These are phyloP conservation scores for Hypoxylon sp. DNA, from an alignment of 2,329 filamentous ascomycete species.

Conservation along the genomic window DNA sequence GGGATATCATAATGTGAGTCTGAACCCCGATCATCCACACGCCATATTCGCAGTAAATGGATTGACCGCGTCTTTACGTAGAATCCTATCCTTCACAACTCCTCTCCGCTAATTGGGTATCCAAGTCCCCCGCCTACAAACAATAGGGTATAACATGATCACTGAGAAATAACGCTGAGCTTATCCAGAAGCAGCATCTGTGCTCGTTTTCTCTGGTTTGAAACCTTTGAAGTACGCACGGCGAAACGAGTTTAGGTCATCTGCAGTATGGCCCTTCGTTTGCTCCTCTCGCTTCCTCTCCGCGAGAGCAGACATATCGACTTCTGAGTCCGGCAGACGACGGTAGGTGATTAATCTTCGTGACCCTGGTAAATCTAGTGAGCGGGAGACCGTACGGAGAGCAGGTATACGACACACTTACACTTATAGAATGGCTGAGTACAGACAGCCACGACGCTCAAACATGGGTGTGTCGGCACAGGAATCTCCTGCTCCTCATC, in stretches of 20 bases:
- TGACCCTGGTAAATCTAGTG: constrained; percentile 72
- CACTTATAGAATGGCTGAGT: constrained; percentile 92
- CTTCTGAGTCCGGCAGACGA: constrained; percentile 71
- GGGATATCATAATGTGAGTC: neutral
- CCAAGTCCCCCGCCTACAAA: neutral
- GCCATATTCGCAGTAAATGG: neutral
- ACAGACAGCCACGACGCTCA: constrained; percentile 81
- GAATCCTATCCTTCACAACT: neutral
- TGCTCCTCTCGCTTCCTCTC: constrained; percentile 50
- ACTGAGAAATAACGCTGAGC: constrained; percentile 2
- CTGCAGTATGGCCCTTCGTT: constrained; percentile 63
- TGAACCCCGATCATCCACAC: neutral
- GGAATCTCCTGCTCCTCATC: constrained; percentile 81
- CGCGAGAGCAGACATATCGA: constrained; percentile 61
- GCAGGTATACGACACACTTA: constrained; percentile 55
- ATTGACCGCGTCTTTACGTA: neutral
- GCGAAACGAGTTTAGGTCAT: constrained; percentile 72
- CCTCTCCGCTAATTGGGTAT: constrained; percentile 12
- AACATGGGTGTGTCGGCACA: constrained; percentile 80
- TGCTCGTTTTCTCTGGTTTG: constrained; percentile 52
- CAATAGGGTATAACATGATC: neutral
- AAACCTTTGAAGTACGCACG: constrained; percentile 71
- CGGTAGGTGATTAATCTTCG: constrained; percentile 89
- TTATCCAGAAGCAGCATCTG: constrained; percentile 22
- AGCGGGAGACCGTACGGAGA: constrained; percentile 5